A percentile compares a stretch with the other conserved stretches of the same genome.
Evolutionary conservation across 805 yeast species (phyloP).

Genomic region (Yamadazyma laniorum): DNA sequence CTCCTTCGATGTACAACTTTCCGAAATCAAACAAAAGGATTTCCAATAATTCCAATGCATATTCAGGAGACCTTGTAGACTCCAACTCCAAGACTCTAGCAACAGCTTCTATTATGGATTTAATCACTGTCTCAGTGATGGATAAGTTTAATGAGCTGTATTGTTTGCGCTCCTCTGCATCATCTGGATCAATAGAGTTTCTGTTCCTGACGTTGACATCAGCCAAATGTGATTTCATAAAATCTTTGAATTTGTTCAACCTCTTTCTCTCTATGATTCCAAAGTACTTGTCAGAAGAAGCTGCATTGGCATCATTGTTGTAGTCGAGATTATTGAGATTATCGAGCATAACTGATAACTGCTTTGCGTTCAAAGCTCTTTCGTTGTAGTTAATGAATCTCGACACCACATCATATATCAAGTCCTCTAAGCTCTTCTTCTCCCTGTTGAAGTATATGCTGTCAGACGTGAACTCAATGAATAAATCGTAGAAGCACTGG

Average conservation of each 20-base stretch:
- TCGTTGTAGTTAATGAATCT: slow-evolving; percentile 43
- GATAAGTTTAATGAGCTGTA: slow-evolving; percentile 35
- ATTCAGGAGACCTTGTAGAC: slow-evolving; percentile 59
- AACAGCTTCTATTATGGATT: slow-evolving; percentile 71
- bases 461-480: slow-evolving; percentile 65
- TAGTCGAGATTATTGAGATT: slow-evolving; percentile 31
- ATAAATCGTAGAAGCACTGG: slow-evolving; percentile 69
- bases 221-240: slow-evolving; percentile 48
- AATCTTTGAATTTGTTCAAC: slow-evolving; percentile 52
- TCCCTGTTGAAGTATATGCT: slow-evolving; percentile 70
- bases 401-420: slow-evolving; percentile 45
- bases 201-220: slow-evolving; percentile 26
- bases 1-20: slow-evolving; percentile 68
- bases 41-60: slow-evolving; percentile 65
- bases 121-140: slow-evolving; percentile 61
- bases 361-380: slow-evolving; percentile 33
- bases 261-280: slow-evolving; percentile 42
- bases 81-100: slow-evolving; percentile 74
- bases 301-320: slow-evolving; percentile 8
- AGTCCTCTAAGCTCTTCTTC: slow-evolving; percentile 60
- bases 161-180: slow-evolving; percentile 19
- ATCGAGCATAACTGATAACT: slow-evolving; percentile 30
- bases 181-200: slow-evolving; percentile 12
- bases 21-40: slow-evolving; percentile 69
- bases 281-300: slow-evolving; percentile 20